These are phyloP conservation scores for Starmerella ratchasimensis DNA, from an alignment of 805 yeast species.

Conservation along the genomic window DNA sequence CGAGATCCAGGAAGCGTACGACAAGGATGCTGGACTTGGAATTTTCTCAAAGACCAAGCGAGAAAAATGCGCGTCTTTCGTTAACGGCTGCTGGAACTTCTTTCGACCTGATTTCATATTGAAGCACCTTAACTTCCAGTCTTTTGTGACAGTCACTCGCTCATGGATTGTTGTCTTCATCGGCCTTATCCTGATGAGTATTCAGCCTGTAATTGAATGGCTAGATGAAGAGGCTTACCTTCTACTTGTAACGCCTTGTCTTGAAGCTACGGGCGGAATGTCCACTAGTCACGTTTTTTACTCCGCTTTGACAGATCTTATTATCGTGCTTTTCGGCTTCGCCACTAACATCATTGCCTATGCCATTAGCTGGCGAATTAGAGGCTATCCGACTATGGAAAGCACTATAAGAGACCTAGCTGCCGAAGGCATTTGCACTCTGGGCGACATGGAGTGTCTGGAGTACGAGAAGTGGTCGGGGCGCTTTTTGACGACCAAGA, in stretches of 20 bases:
- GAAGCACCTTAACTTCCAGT: slow-evolving; percentile 19
- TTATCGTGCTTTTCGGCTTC: slow-evolving; percentile 8
- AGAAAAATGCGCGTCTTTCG: no score
- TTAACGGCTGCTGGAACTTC: background rate
- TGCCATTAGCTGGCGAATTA: slow-evolving; percentile 19
- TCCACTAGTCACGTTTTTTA: slow-evolving; percentile 12
- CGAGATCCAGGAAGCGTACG: no score
- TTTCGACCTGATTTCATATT: slow-evolving; percentile 15
- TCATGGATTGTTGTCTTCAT: slow-evolving; percentile 20
- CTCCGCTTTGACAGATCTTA: slow-evolving; percentile 7
- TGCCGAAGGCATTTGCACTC: slow-evolving; percentile 17
- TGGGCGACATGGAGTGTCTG: slow-evolving; percentile 13
- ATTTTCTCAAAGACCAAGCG: no score
- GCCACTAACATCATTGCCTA: slow-evolving; percentile 11
- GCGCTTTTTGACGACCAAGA: slow-evolving; percentile 14
- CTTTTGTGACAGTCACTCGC: slow-evolving; percentile 16
- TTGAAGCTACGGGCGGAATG: slow-evolving; percentile 20
- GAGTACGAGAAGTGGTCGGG: slow-evolving; percentile 8
- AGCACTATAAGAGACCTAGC: slow-evolving; percentile 9
- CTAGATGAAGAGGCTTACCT: slow-evolving; percentile 19
- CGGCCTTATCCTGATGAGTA: slow-evolving; percentile 10
- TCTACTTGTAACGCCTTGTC: slow-evolving; percentile 11
- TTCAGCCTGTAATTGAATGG: slow-evolving; percentile 11
- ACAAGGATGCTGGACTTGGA: no score
- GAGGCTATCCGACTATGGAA: slow-evolving; percentile 15